A percentile compares a stretch with the other conserved stretches of the same genome.
Evolutionary conservation across 257 asterid species (phyloP).

Genomic region (Echites panduratus): DNA sequence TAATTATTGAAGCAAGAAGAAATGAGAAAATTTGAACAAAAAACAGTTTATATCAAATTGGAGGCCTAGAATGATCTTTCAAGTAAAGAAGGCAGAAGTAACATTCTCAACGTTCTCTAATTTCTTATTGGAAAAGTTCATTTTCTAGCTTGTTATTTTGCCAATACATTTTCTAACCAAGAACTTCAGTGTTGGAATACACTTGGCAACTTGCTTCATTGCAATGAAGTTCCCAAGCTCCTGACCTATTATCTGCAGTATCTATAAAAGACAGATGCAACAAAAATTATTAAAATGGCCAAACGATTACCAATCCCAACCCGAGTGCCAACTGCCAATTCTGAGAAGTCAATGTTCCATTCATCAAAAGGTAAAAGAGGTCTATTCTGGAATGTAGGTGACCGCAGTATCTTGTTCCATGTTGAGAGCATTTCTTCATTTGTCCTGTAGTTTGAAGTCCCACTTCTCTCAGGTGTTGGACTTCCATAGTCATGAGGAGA

Average conservation of each 20-base stretch:
- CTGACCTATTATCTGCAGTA: neutral
- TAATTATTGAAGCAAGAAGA: constrained; percentile 3
- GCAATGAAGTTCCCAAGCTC: neutral
- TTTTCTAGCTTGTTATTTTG: neutral
- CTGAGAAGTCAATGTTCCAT: constrained; percentile 92
- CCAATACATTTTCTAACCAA: neutral
- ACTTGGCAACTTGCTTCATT: neutral
- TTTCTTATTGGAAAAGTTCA: neutral
- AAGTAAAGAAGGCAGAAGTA: neutral
- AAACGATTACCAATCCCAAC: constrained; percentile 86
- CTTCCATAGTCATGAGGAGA: constrained; percentile 81
- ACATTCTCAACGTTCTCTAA: neutral
- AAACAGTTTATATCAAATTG: neutral
- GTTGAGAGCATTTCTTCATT: constrained; percentile 63
- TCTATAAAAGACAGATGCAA: neutral
- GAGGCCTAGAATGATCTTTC: neutral
- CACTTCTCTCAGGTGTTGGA: constrained; percentile 36
- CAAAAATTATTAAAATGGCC: neutral
- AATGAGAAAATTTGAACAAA: neutral
- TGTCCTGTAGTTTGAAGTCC: constrained; percentile 27
- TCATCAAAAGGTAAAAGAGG: constrained; percentile 84
- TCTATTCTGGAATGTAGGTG: constrained; percentile 69
- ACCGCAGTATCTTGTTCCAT: constrained; percentile 83
- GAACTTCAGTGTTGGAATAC: neutral
- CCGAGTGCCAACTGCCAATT: constrained; percentile 84